phyloP scores from a whole-genome alignment of 495 filamentous ascomycete species.

The Thermothielavioides terrestris region DNA sequence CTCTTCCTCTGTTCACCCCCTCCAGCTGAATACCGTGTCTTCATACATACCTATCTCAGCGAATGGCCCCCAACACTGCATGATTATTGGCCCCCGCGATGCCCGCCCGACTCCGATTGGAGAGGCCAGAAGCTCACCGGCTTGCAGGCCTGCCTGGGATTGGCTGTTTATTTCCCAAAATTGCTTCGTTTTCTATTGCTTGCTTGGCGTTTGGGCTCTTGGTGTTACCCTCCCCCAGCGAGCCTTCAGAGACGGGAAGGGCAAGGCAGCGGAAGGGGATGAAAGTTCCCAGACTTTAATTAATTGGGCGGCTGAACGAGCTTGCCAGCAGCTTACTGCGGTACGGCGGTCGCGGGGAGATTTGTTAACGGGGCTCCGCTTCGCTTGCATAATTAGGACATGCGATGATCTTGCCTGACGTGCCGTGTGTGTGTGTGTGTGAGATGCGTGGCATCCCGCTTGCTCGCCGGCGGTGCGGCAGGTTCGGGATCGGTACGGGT shows the following conservation, averaged over 20 bases:
- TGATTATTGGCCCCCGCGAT: too few species aligned
- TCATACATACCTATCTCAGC: too few species aligned
- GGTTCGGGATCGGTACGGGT: conserved; percentile 2
- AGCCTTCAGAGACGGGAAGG: too few species aligned
- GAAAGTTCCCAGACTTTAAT: neutral
- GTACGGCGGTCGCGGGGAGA: too few species aligned
- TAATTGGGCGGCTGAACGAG: neutral
- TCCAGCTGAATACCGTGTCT: too few species aligned
- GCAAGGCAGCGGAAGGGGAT: too few species aligned
- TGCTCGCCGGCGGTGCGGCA: neutral
- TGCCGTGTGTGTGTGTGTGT: too few species aligned
- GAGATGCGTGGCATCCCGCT: neutral
- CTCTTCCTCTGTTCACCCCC: too few species aligned
- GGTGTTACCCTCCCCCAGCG: neutral
- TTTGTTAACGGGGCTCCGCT: too few species aligned
- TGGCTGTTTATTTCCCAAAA: neutral
- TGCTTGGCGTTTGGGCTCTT: neutral
- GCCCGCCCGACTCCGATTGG: neutral
- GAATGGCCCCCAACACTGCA: neutral
- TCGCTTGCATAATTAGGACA: too few species aligned
- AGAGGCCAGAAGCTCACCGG: neutral
- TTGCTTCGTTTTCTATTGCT: neutral
- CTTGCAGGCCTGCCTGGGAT: neutral
- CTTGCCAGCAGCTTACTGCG: too few species aligned
- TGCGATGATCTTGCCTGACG: too few species aligned